These are phyloP conservation scores for Aspergillus candidus DNA, from an alignment of 2,329 filamentous ascomycete species.

Conservation along the genomic window DNA sequence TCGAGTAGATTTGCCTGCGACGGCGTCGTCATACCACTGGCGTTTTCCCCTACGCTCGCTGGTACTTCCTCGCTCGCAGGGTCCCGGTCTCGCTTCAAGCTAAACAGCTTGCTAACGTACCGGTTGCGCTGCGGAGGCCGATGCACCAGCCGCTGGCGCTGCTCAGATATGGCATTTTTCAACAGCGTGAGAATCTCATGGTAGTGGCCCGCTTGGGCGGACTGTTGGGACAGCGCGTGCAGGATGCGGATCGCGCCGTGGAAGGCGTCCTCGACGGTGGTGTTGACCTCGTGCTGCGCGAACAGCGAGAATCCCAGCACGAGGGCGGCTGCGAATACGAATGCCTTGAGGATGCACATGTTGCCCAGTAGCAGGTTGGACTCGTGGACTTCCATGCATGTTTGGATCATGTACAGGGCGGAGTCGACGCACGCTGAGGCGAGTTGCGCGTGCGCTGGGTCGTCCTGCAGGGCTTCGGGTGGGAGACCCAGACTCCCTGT, in stretches of 20 bases:
- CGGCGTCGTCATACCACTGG: slow-evolving; percentile 1
- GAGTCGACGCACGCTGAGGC: slow-evolving; percentile 52
- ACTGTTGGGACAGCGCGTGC: slow-evolving; percentile 42
- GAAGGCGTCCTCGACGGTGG: slow-evolving; percentile 41
- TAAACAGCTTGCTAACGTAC: slow-evolving; percentile 35
- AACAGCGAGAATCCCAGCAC: slow-evolving; percentile 54
- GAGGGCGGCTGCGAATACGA: slow-evolving; percentile 53
- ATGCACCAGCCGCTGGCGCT: slow-evolving; percentile 29
- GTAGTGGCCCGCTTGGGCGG: slow-evolving; percentile 54
- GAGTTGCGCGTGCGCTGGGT: slow-evolving; percentile 32
- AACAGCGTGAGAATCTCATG: slow-evolving; percentile 49
- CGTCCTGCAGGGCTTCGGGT: slow-evolving; percentile 17
- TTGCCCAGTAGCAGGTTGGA: slow-evolving; percentile 46
- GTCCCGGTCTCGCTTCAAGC: slow-evolving; percentile 17
- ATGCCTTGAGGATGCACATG: slow-evolving; percentile 56
- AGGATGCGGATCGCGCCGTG: slow-evolving; percentile 47
- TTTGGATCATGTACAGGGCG: slow-evolving; percentile 51
- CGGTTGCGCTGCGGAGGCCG: slow-evolving; percentile 24
- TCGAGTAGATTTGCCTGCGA: slow-evolving; percentile 9
- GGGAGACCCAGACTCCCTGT: slow-evolving; percentile 11
- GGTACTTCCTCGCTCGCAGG: slow-evolving; percentile 4
- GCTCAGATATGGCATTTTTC: slow-evolving; percentile 41
- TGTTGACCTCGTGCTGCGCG: slow-evolving; percentile 42
- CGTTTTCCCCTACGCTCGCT: not conserved
- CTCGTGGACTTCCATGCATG: slow-evolving; percentile 45